Conservation (phyloP, 352 stramenopile genomes). For the Phytopythium boreale region DNA sequence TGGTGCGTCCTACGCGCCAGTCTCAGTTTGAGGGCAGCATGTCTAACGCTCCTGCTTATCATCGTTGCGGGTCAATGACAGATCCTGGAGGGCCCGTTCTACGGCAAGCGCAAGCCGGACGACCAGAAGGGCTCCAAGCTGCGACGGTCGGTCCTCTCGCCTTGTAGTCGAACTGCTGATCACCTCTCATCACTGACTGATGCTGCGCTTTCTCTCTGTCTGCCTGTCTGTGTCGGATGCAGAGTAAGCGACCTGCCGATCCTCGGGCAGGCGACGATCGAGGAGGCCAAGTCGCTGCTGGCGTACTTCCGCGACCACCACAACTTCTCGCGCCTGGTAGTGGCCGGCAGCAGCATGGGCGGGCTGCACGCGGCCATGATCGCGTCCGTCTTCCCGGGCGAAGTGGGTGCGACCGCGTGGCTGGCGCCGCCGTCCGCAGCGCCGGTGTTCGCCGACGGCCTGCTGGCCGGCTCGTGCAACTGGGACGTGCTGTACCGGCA, state of each 20-base stretch:
- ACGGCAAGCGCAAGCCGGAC: slow-evolving; percentile 58
- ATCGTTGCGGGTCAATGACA: slow-evolving; percentile 16
- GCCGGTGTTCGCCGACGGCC: slow-evolving; percentile 67
- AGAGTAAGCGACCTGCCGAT: slow-evolving; percentile 75
- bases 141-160: slow-evolving; percentile 28
- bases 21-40: background rate
- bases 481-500: slow-evolving; percentile 69
- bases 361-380: slow-evolving; percentile 77
- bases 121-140: slow-evolving; percentile 78
- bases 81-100: slow-evolving; percentile 82
- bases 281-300: slow-evolving; percentile 79
- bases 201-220: background rate
- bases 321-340: slow-evolving; percentile 55
- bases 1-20: background rate
- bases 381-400: slow-evolving; percentile 61
- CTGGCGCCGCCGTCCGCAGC: slow-evolving; percentile 66
- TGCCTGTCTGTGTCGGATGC: background rate
- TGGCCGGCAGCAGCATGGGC: slow-evolving; percentile 76
- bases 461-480: slow-evolving; percentile 78
- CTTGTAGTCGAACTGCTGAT: background rate
- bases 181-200: background rate
- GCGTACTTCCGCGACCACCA: slow-evolving; percentile 49
- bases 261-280: slow-evolving; percentile 75
- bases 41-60: background rate
- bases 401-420: slow-evolving; percentile 67